A percentile compares a stretch with the other conserved stretches of the same genome.
Evolutionary conservation across 345 rosid species (phyloP).

Genomic region (Mercurialis annua): DNA sequence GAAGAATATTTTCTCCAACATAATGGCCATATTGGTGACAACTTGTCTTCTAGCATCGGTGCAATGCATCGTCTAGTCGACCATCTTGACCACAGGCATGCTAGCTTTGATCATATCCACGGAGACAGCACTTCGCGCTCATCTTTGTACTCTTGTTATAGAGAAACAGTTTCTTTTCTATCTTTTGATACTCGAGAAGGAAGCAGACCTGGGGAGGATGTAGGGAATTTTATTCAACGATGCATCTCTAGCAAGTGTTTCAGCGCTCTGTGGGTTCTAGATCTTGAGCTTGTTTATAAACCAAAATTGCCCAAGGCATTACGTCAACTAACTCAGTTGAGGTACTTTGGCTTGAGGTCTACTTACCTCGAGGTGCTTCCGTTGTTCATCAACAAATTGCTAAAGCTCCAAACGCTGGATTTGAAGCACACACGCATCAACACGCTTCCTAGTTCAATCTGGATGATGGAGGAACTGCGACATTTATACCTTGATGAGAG

Average conservation of each 20-base stretch:
- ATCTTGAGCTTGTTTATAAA: slow-evolving; percentile 22
- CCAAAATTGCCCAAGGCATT: slow-evolving; percentile 23
- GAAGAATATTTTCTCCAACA: slow-evolving; percentile 7
- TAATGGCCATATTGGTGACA: neutral
- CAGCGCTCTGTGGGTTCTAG: slow-evolving; percentile 20
- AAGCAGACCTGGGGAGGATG: slow-evolving; percentile 27
- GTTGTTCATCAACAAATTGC: neutral
- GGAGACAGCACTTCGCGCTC: neutral
- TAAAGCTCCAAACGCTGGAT: slow-evolving; percentile 22
- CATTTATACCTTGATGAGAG: too few species aligned
- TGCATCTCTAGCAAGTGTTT: slow-evolving; percentile 12
- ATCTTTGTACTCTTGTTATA: slow-evolving; percentile 12
- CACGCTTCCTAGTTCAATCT: slow-evolving; percentile 8
- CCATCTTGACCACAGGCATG: slow-evolving; percentile 14
- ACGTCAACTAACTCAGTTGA: slow-evolving; percentile 16
- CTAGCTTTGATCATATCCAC: slow-evolving; percentile 19
- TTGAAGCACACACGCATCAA: slow-evolving; percentile 18
- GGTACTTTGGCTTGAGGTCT: slow-evolving; percentile 32
- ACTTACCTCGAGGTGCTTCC: slow-evolving; percentile 16
- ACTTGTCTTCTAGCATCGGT: neutral
- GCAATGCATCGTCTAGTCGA: slow-evolving; percentile 17
- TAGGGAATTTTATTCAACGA: slow-evolving; percentile 21
- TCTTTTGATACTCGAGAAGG: slow-evolving; percentile 18
- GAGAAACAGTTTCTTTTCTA: slow-evolving; percentile 8
- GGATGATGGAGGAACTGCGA: slow-evolving; percentile 12